Conservation (phyloP, 768 basidiomycete species). For the Mycena venus region DNA sequence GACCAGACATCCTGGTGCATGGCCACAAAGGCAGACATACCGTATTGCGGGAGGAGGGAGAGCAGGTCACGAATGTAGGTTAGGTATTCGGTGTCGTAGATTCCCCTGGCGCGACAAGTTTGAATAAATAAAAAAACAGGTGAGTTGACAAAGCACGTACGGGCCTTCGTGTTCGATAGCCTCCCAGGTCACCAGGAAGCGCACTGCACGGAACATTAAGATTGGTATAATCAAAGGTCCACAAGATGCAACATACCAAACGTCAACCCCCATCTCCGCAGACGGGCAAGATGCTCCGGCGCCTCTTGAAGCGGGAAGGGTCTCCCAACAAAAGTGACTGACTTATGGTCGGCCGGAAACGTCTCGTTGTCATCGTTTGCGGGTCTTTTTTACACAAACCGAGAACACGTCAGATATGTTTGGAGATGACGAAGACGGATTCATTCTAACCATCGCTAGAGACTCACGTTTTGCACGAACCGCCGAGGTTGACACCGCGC, state of each 20-base stretch:
- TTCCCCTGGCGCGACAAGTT: slow-evolving; percentile 64
- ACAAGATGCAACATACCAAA: slow-evolving; percentile 68
- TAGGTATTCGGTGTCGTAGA: slow-evolving; percentile 89
- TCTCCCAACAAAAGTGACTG: slow-evolving; percentile 88
- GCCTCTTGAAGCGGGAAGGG: slow-evolving; percentile 95
- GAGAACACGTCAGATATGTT: slow-evolving; percentile 20
- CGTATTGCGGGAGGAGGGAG: slow-evolving; percentile 78
- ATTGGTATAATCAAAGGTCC: background rate
- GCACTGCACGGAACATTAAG: slow-evolving; percentile 60
- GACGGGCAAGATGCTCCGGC: slow-evolving; percentile 82
- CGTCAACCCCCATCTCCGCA: slow-evolving; percentile 89
- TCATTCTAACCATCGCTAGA: background rate
- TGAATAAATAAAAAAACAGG: slow-evolving; percentile 1
- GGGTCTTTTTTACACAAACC: slow-evolving; percentile 67
- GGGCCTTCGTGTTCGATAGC: slow-evolving; percentile 94
- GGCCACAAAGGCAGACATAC: slow-evolving; percentile 80
- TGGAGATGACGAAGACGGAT: slow-evolving; percentile 16
- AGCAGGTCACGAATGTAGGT: slow-evolving; percentile 81
- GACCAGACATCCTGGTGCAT: slow-evolving; percentile 98
- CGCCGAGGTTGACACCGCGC: slow-evolving; percentile 90
- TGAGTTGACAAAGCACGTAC: slow-evolving; percentile 61
- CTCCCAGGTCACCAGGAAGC: slow-evolving; percentile 97
- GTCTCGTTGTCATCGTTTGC: slow-evolving; percentile 73
- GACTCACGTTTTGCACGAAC: slow-evolving; percentile 86
- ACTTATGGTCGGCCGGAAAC: slow-evolving; percentile 75